phyloP scores from a whole-genome alignment of 352 stramenopile species.

The Phytophthora ramorum region DNA sequence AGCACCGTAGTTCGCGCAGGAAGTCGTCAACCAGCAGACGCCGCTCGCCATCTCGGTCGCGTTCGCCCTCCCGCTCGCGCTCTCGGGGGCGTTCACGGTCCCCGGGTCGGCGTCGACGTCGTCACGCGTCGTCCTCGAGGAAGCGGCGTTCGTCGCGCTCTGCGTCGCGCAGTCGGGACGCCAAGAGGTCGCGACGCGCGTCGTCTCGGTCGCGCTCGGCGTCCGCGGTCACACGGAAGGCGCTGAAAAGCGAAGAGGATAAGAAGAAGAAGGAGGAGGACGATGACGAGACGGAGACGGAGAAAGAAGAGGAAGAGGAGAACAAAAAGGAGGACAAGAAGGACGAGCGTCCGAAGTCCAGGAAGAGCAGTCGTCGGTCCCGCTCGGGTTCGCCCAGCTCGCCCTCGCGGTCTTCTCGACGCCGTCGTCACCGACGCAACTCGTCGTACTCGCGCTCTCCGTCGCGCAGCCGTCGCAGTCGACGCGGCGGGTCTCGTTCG shows the following conservation, averaged over 20 bases:
- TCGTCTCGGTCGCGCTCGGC: slow-evolving; percentile 21
- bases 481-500: slow-evolving; percentile 56
- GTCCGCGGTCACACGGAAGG: slow-evolving; percentile 20
- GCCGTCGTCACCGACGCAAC: slow-evolving; percentile 47
- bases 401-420: slow-evolving; percentile 59
- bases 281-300: slow-evolving; percentile 13
- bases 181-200: slow-evolving; percentile 31
- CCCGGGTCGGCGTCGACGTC: slow-evolving; percentile 36
- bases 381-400: slow-evolving; percentile 59
- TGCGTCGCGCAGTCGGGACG: slow-evolving; percentile 14
- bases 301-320: slow-evolving; percentile 6
- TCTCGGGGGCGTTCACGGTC: slow-evolving; percentile 47
- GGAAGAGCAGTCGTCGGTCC: slow-evolving; percentile 64
- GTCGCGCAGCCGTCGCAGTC: slow-evolving; percentile 45
- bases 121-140: slow-evolving; percentile 34
- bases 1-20: slow-evolving; percentile 43
- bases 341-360: slow-evolving; percentile 25
- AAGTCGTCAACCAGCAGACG: slow-evolving; percentile 42
- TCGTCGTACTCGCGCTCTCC: slow-evolving; percentile 58
- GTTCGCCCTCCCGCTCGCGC: slow-evolving; percentile 41
- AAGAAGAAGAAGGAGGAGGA: slow-evolving; percentile 27
- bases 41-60: slow-evolving; percentile 49
- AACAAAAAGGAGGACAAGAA: slow-evolving; percentile 30
- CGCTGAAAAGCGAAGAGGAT: slow-evolving; percentile 18
- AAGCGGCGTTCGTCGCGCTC: slow-evolving; percentile 38